These are phyloP conservation scores for Vitis amurensis DNA, from an alignment of 164 flowering plant genomes.

Conservation along the genomic window DNA sequence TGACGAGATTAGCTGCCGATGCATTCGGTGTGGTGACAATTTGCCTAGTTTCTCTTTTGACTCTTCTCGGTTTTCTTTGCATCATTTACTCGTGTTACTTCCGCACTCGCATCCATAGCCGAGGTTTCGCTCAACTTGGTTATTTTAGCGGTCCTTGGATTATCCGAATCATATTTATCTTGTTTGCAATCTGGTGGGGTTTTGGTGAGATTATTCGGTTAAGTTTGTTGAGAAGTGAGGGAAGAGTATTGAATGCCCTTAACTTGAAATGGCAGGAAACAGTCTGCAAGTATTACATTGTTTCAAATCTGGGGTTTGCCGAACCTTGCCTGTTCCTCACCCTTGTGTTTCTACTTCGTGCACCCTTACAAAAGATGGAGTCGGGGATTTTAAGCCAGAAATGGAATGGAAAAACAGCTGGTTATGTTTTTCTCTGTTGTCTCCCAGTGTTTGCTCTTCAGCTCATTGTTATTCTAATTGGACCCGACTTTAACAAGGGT, in stretches of 20 bases:
- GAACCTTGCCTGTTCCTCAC: slow-evolving; percentile 92
- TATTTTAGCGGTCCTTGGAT: slow-evolving; percentile 95
- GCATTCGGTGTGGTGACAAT: slow-evolving; percentile 98
- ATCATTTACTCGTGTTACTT: slow-evolving; percentile 70
- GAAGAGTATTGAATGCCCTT: slow-evolving; percentile 46
- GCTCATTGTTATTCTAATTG: slow-evolving; percentile 61
- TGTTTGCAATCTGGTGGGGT: slow-evolving; percentile 85
- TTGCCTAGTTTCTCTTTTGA: slow-evolving; percentile 66
- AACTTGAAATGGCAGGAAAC: slow-evolving; percentile 73
- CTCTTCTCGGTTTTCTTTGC: slow-evolving; percentile 73
- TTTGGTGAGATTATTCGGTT: slow-evolving; percentile 75
- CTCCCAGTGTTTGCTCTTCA: slow-evolving; percentile 75
- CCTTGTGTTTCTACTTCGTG: slow-evolving; percentile 74
- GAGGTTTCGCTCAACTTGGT: slow-evolving; percentile 49
- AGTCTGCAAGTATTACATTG: slow-evolving; percentile 79
- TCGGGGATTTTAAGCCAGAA: slow-evolving; percentile 56
- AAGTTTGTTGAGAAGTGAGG: slow-evolving; percentile 53
- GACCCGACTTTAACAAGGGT: slow-evolving; percentile 45
- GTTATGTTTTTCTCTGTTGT: slow-evolving; percentile 63
- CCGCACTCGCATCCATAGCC: slow-evolving; percentile 54
- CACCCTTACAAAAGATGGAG: slow-evolving; percentile 68
- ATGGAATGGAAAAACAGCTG: slow-evolving; percentile 77
- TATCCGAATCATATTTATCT: slow-evolving; percentile 59
- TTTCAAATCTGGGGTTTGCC: slow-evolving; percentile 91
- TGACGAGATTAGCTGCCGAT: slow-evolving; percentile 86